Evolutionary conservation across 768 basidiomycete species (phyloP).

Genomic region (Lactarius deliciosus): DNA sequence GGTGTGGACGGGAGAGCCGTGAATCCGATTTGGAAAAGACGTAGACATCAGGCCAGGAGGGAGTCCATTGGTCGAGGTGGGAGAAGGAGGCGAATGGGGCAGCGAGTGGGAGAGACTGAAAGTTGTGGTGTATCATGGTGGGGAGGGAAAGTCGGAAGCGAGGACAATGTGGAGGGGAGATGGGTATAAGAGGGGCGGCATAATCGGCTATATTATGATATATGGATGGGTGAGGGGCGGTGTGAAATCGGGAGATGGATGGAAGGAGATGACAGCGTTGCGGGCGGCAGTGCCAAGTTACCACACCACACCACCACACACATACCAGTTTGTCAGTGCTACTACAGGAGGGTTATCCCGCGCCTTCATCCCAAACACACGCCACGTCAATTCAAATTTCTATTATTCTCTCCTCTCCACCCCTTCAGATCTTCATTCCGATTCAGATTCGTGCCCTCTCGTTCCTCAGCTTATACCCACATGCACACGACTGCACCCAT

Average conservation of each 20-base stretch:
- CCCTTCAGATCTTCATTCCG: neutral
- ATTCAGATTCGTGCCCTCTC: constrained; percentile 4
- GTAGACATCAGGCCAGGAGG: constrained; percentile 17
- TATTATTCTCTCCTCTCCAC: neutral
- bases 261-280: constrained; percentile 26
- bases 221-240: constrained; percentile 26
- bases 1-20: constrained; percentile 11
- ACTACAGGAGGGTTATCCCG: neutral
- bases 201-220: constrained; percentile 27
- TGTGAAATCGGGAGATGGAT: constrained; percentile 29
- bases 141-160: constrained; percentile 18
- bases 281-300: constrained; percentile 5
- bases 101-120: constrained; percentile 26
- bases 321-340: neutral
- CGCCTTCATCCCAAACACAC: constrained; percentile 17
- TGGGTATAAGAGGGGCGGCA: constrained; percentile 28
- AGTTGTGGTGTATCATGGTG: constrained; percentile 32
- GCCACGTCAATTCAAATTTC: constrained; percentile 17
- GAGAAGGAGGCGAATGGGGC: constrained; percentile 28
- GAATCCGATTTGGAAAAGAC: constrained; percentile 21
- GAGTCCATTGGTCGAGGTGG: constrained; percentile 29
- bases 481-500: neutral
- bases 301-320: constrained; percentile 3
- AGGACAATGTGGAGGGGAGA: constrained; percentile 26
- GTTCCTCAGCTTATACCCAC: neutral